Percentiles rank a stretch among this genome's conserved stretches.
phyloP scores from a whole-genome alignment of 495 filamentous ascomycete genomes.

The Opeltia flavorubescens region DNA sequence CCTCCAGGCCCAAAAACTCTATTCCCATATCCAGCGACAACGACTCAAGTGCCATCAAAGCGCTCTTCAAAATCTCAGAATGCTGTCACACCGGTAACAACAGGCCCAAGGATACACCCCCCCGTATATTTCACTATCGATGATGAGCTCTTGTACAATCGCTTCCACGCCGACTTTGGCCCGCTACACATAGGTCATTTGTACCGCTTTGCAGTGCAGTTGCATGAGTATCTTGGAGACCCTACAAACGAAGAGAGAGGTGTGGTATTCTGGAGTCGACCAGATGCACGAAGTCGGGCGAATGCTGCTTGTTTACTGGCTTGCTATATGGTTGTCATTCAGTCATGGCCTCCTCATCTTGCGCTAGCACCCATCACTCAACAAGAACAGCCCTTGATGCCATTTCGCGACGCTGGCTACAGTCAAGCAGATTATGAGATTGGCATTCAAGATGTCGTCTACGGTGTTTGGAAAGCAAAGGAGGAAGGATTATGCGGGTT shows the following conservation, averaged over 20 bases:
- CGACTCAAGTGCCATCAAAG: constrained; percentile 57
- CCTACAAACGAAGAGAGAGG: constrained; percentile 68
- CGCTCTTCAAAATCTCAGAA: constrained; percentile 52
- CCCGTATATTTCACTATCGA: constrained; percentile 96
- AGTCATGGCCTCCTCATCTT: constrained; percentile 94
- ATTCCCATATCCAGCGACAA: constrained; percentile 65
- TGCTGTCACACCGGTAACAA: constrained; percentile 28
- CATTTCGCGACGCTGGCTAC: constrained; percentile 95
- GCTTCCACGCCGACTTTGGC: constrained; percentile 97
- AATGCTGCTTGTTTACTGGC: constrained; percentile 95
- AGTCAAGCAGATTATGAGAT: constrained; percentile 94
- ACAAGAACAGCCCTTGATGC: constrained; percentile 93
- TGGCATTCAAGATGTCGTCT: constrained; percentile 92
- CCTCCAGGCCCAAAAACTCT: constrained; percentile 64
- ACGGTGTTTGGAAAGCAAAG: constrained; percentile 97
- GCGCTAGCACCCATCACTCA: constrained; percentile 94
- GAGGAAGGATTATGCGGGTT: constrained; percentile 79
- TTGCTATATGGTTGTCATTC: constrained; percentile 97
- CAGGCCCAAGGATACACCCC: constrained; percentile 33
- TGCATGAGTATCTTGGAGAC: constrained; percentile 88
- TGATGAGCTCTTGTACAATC: constrained; percentile 85
- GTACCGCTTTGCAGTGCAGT: constrained; percentile 85
- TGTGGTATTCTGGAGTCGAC: constrained; percentile 88
- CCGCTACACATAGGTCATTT: constrained; percentile 94
- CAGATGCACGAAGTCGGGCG: constrained; percentile 83